phyloP scores from a whole-genome alignment of 1,284 basidiomycete genomes.

The Hypsizygus ulmarius region DNA sequence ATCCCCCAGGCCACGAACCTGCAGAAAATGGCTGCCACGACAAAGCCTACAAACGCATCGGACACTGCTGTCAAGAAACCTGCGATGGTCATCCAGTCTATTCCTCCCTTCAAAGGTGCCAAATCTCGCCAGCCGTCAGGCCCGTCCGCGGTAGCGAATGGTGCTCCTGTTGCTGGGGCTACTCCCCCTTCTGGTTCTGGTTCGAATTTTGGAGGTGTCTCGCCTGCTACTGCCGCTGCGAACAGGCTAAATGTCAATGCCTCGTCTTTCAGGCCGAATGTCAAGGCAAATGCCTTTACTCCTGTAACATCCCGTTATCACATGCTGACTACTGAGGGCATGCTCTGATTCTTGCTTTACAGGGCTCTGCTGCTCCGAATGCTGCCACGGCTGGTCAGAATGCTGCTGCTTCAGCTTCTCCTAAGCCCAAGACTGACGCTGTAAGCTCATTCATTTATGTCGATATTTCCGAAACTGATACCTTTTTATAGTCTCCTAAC shows the following conservation, averaged over 20 bases:
- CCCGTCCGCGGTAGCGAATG: slow-evolving; percentile 22
- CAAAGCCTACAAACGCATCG: slow-evolving; percentile 27
- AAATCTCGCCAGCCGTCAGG: slow-evolving; percentile 33
- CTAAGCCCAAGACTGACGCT: slow-evolving; percentile 58
- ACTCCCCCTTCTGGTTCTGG: slow-evolving; percentile 24
- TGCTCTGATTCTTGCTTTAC: slow-evolving; percentile 20
- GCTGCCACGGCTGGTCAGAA: slow-evolving; percentile 29
- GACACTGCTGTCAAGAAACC: slow-evolving; percentile 39
- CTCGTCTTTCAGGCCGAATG: slow-evolving; percentile 80
- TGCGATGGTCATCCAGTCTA: slow-evolving; percentile 78
- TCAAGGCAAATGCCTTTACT: slow-evolving; percentile 75
- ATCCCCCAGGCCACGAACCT: slow-evolving; percentile 20
- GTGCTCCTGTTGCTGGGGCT: slow-evolving; percentile 10
- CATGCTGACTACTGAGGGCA: slow-evolving; percentile 21
- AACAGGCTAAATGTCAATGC: slow-evolving; percentile 71
- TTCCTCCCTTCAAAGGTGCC: slow-evolving; percentile 86
- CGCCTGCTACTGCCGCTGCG: slow-evolving; percentile 40
- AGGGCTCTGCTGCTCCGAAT: slow-evolving; percentile 52
- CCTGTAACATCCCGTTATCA: slow-evolving; percentile 43
- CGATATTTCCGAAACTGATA: neutral
- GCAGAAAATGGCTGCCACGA: slow-evolving; percentile 27
- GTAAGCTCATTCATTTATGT: slow-evolving; percentile 27
- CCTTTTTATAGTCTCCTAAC: slow-evolving; percentile 48
- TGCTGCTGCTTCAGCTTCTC: slow-evolving; percentile 46
- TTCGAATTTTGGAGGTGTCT: slow-evolving; percentile 38